phyloP scores from a whole-genome alignment of 1,284 basidiomycete species.

The Marasmius tenuissimus region DNA sequence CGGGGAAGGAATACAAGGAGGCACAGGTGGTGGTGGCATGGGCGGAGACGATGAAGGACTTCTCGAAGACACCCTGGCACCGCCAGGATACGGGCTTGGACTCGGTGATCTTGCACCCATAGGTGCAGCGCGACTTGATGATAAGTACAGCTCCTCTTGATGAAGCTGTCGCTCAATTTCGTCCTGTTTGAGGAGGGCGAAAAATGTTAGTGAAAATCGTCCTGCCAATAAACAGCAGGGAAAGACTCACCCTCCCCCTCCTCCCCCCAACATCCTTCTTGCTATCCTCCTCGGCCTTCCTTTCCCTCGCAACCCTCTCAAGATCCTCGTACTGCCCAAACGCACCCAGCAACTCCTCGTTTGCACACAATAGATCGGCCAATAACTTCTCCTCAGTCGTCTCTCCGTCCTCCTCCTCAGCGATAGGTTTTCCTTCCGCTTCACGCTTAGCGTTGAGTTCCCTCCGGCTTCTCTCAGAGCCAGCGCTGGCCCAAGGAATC shows the following conservation, averaged over 20 bases:
- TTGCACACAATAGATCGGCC: slow-evolving; percentile 62
- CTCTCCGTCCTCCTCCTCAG: slow-evolving; percentile 26
- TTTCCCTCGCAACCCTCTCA: slow-evolving; percentile 45
- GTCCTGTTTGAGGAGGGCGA: slow-evolving; percentile 21
- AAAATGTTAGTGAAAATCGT: neutral
- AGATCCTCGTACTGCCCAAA: slow-evolving; percentile 59
- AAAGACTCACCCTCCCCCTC: slow-evolving; percentile 50
- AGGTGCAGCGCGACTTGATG: neutral
- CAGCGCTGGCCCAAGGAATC: slow-evolving; percentile 77
- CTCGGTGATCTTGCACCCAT: neutral
- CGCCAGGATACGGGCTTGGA: neutral
- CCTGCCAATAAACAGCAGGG: neutral
- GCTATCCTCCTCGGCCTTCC: slow-evolving; percentile 61
- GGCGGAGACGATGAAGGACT: slow-evolving; percentile 38
- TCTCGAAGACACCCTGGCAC: slow-evolving; percentile 22
- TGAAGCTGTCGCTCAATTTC: slow-evolving; percentile 3
- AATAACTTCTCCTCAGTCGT: slow-evolving; percentile 65
- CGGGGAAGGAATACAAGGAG: neutral
- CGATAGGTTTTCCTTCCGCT: slow-evolving; percentile 6
- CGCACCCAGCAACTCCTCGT: slow-evolving; percentile 46
- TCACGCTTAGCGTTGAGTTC: slow-evolving; percentile 18
- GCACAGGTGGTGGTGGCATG: slow-evolving; percentile 31
- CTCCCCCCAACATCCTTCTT: slow-evolving; percentile 50
- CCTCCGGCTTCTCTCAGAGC: slow-evolving; percentile 54
- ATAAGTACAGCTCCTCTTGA: neutral